phyloP scores from a whole-genome alignment of 2,329 filamentous ascomycete species.

The Hymenotorrendiella dingleyae region DNA sequence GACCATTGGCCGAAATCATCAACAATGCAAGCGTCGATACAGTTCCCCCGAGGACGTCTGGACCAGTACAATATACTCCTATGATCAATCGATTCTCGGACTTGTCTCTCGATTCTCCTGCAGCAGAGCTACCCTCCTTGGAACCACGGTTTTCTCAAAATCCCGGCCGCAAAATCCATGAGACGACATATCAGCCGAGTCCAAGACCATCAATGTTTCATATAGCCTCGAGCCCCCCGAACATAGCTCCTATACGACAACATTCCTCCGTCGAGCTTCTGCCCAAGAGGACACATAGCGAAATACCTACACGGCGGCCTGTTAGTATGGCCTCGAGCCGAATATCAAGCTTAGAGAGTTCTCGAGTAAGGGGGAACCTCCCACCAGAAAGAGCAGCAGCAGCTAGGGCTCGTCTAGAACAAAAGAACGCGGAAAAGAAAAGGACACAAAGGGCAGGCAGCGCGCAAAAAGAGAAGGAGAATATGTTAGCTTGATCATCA shows the following conservation, averaged over 20 bases:
- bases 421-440: conserved; percentile 28
- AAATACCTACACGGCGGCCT: conserved; percentile 6
- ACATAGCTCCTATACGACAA: conserved; percentile 17
- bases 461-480: conserved; percentile 23
- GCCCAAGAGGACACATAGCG: conserved; percentile 14
- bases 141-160: conserved; percentile 15
- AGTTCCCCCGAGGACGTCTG: conserved; percentile 15
- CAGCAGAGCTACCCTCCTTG: conserved; percentile 14
- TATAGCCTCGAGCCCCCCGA: conserved; percentile 27
- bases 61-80: conserved; percentile 23
- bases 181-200: conserved; percentile 17
- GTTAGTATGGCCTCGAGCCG: conserved; percentile 15
- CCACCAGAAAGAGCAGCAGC: conserved; percentile 31
- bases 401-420: conserved; percentile 29
- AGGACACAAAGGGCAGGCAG: conserved; percentile 8
- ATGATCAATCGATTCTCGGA: conserved; percentile 16
- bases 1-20: conserved; percentile 25
- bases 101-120: conserved; percentile 14
- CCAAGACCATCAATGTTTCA: conserved; percentile 26
- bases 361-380: conserved; percentile 19
- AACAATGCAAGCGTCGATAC: conserved; percentile 21
- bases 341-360: conserved; percentile 15
- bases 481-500: conserved; percentile 10
- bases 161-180: conserved; percentile 12
- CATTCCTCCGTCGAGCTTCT: conserved; percentile 11